Evolutionary conservation across 768 basidiomycete species (phyloP).

Genomic region (Pholiota conissans): DNA sequence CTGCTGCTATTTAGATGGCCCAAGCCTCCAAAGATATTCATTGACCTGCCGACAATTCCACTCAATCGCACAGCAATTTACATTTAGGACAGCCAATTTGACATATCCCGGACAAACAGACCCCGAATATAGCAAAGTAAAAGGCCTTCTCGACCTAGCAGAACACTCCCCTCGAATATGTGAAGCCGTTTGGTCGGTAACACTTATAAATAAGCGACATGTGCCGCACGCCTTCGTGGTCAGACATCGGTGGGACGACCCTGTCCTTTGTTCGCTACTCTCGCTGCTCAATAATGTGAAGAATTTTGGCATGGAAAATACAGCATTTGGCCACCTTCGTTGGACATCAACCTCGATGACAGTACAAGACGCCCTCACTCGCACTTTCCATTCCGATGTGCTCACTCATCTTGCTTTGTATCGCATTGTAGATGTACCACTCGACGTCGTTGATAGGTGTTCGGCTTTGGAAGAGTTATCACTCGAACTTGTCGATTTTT

Average conservation of each 20-base stretch:
- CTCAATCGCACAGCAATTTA: not conserved
- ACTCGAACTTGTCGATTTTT: conserved; percentile 1
- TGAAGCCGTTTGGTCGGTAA: not conserved
- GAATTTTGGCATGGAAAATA: conserved; percentile 1
- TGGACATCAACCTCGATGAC: not conserved
- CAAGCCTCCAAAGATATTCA: not conserved
- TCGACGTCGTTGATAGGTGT: not conserved
- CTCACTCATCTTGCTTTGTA: conserved; percentile 4
- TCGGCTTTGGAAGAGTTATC: conserved; percentile 1
- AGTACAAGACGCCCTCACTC: not conserved
- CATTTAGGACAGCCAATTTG: not conserved
- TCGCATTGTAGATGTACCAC: conserved; percentile 7
- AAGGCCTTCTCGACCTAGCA: not conserved
- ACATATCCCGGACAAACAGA: not conserved
- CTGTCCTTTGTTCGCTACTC: not conserved
- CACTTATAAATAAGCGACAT: not conserved
- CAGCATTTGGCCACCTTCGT: not conserved
- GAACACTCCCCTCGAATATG: not conserved
- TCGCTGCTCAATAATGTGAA: not conserved
- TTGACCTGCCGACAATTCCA: conserved; percentile 3
- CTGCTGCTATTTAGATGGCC: not conserved
- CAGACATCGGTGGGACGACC: not conserved
- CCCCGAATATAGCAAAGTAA: not conserved
- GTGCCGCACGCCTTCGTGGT: not conserved
- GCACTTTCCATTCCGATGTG: not conserved